Conservation (phyloP, 179 eudicot species). For the Beta macrorhiza region DNA sequence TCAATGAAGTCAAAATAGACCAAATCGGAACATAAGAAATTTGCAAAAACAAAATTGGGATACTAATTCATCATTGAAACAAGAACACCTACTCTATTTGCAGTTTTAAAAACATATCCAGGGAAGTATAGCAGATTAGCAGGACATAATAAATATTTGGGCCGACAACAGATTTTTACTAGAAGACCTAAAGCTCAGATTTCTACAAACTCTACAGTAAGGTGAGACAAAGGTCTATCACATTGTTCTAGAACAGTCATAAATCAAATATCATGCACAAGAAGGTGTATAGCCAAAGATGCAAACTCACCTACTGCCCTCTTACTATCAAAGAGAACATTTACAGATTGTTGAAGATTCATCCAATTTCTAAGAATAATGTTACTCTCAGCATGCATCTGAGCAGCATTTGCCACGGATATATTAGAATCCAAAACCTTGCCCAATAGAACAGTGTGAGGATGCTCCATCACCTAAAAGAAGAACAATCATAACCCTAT, state of each 20-base stretch:
- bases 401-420: conserved; percentile 57
- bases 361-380: conserved; percentile 49
- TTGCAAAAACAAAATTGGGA: too few relatives aligned
- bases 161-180: not conserved
- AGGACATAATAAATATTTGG: not conserved
- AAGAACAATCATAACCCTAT: not conserved
- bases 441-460: conserved; percentile 66
- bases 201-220: not conserved
- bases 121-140: too few relatives aligned
- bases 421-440: conserved; percentile 67
- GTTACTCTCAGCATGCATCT: conserved; percentile 40
- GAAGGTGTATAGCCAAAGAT: not conserved
- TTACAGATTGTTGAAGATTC: conserved; percentile 81
- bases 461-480: conserved; percentile 83
- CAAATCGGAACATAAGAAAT: too few relatives aligned
- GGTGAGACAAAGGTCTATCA: not conserved
- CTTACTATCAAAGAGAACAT: conserved; percentile 75
- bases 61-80: too few relatives aligned
- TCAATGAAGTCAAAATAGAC: too few relatives aligned
- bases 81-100: too few relatives aligned
- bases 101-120: not conserved
- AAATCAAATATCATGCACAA: not conserved
- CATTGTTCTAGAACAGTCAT: not conserved
- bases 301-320: conserved; percentile 53
- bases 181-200: not conserved